Conservation (phyloP, 257 asterid genomes). For the Verbena officinalis region DNA sequence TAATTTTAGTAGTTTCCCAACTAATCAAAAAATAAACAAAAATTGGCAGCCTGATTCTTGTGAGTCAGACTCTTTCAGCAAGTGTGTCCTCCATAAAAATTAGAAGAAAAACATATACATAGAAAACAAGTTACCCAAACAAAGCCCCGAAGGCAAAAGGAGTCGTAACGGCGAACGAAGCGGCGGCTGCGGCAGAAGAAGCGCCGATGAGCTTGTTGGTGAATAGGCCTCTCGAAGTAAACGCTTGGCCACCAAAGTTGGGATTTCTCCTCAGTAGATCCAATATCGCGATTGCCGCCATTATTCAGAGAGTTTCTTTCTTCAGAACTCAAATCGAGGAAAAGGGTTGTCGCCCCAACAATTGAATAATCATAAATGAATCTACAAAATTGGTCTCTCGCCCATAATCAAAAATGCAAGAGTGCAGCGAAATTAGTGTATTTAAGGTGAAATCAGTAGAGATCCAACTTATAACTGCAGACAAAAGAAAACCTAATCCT, state of each 20-base stretch:
- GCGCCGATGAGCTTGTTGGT: slow-evolving; percentile 49
- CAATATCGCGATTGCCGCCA: slow-evolving; percentile 65
- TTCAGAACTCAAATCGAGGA: slow-evolving; percentile 15
- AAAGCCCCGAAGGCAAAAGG: slow-evolving; percentile 67
- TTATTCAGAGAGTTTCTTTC: slow-evolving; percentile 15
- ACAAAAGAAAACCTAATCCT: background rate
- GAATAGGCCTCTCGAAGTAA: slow-evolving; percentile 53
- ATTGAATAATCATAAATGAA: slow-evolving; percentile 2
- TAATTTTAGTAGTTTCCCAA: background rate
- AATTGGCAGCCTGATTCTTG: no score
- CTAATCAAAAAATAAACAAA: background rate
- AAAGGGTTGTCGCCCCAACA: slow-evolving; percentile 21
- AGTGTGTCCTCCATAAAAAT: background rate
- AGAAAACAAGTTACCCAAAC: slow-evolving; percentile 44
- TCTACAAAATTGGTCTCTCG: background rate
- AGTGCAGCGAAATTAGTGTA: slow-evolving; percentile 5
- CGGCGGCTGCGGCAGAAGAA: slow-evolving; percentile 42
- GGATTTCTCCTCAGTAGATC: slow-evolving; percentile 66
- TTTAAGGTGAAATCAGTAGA: background rate
- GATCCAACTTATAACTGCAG: slow-evolving; percentile 8
- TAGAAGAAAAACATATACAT: background rate
- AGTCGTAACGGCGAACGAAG: slow-evolving; percentile 47
- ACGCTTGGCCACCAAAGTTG: slow-evolving; percentile 41
- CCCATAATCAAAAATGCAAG: background rate
- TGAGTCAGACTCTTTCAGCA: background rate